Base-by-base conservation (phyloP, 2,329 filamentous ascomycete genomes). In the Diplodia corticola region DNA sequence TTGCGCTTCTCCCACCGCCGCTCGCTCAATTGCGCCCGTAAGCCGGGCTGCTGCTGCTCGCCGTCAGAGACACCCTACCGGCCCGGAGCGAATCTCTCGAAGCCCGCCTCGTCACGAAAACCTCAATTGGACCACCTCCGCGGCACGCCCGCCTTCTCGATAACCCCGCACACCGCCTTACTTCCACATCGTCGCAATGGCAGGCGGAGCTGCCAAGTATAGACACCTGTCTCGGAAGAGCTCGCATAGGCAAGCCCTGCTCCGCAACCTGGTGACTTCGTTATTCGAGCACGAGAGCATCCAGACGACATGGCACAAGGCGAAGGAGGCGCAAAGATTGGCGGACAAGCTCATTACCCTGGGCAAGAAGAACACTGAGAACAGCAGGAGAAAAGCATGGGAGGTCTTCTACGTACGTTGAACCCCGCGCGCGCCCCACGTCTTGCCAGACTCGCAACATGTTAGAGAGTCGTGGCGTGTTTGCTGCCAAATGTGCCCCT, bases 281-380 rank as follows among this genome's bases (percentile, higher is more conserved):
- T 90, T 99, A 71, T 91, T 99, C 81, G 86, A 91, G 79, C 88
- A 96, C 80, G 95, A 99, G 83, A 89, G 92, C 69, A 96, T 99
- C 81, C 89, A 90, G 70, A 99, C 95, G 60, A 97, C 95, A 81
- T 97, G 91, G 85, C 89, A 90, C 77, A 98, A 98, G 82, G 95
- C 95, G 55, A 99, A 98, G 81, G 95, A 99, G 82, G 91, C 95
- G 22, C 95, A 99, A 81, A 86, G 91, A 50, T 79, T 98, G 72
- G 95, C 93, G 7, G 95, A 99, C 77, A 96, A 96, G 83, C 84
- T 98, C 71, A 93, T 99, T 74, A 97, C 93, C 4, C 79, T 97
- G 72, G 94, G 91, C 22, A 99, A 98, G 86, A 91, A 89, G 81
- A 92, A 97, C 78, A 96, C 94, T 48, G 89, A 93, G 74, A 91